These are phyloP conservation scores for Cyclotella cryptica DNA, from an alignment of 108 stramenopile species.

Conservation along the genomic window DNA sequence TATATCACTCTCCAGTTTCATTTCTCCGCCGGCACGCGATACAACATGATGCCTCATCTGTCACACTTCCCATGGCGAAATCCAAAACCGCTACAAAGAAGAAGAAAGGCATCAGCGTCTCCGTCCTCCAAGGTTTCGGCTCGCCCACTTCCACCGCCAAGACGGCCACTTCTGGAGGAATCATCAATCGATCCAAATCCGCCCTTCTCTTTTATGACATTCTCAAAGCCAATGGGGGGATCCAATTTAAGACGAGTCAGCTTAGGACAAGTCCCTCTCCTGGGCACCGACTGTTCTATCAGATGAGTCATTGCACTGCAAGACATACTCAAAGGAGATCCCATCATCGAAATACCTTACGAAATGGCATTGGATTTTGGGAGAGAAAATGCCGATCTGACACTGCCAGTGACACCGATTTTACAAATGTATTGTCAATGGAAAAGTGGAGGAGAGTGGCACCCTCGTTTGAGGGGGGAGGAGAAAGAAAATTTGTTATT, in stretches of 20 bases:
- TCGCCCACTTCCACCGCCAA: slow-evolving; percentile 35
- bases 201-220: slow-evolving; percentile 68
- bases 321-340: slow-evolving; percentile 72
- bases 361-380: slow-evolving; percentile 79
- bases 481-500: slow-evolving; percentile 46
- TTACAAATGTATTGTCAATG: slow-evolving; percentile 68
- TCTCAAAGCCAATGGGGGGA: slow-evolving; percentile 58
- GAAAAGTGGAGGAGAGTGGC: slow-evolving; percentile 16
- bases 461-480: not conserved
- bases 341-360: slow-evolving; percentile 78
- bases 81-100: slow-evolving; percentile 41
- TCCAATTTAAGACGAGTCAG: slow-evolving; percentile 70
- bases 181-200: slow-evolving; percentile 63
- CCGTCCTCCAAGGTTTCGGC: slow-evolving; percentile 60
- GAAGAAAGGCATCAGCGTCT: slow-evolving; percentile 9
- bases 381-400: slow-evolving; percentile 70
- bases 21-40: not conserved
- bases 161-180: slow-evolving; percentile 19
- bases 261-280: slow-evolving; percentile 61
- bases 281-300: slow-evolving; percentile 34
- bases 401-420: slow-evolving; percentile 62
- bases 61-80: slow-evolving; percentile 36
- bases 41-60: slow-evolving; percentile 9
- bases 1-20: not conserved
- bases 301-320: slow-evolving; percentile 76